These are phyloP conservation scores for Schizochytrium sp. DNA, from an alignment of 108 stramenopile species.

Conservation along the genomic window DNA sequence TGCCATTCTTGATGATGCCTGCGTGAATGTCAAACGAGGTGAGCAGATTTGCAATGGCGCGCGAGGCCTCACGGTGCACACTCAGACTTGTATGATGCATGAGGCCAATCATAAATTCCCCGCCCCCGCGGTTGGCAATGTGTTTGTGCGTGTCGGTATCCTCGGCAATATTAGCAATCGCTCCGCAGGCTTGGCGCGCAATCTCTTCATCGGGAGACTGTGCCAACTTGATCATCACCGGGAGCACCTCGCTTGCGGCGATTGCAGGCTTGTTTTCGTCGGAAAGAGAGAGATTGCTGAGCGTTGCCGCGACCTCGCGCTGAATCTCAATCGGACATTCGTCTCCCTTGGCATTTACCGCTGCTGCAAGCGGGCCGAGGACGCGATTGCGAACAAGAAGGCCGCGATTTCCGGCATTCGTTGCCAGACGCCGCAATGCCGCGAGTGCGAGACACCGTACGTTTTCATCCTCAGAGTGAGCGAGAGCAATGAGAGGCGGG, in stretches of 20 bases:
- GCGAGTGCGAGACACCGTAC: conserved; percentile 56
- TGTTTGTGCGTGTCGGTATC: conserved; percentile 58
- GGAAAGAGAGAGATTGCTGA: conserved; percentile 57
- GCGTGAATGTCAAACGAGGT: conserved; percentile 54
- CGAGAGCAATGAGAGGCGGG: conserved; percentile 41
- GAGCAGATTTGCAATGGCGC: conserved; percentile 61
- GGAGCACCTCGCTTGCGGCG: conserved; percentile 34
- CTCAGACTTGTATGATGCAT: conserved; percentile 47
- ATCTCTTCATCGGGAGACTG: conserved; percentile 55
- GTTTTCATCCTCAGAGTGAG: conserved; percentile 47
- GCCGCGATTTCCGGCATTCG: conserved; percentile 47
- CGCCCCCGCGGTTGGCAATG: conserved; percentile 41
- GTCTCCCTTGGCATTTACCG: conserved; percentile 35
- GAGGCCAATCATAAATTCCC: conserved; percentile 38
- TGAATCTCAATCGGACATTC: conserved; percentile 43
- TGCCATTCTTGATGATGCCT: conserved; percentile 49
- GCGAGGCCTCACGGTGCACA: conserved; percentile 67
- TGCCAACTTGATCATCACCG: conserved; percentile 41
- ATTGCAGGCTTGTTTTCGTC: conserved; percentile 49
- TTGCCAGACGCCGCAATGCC: conserved; percentile 57
- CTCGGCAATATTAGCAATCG: conserved; percentile 66
- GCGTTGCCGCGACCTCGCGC: conserved; percentile 62
- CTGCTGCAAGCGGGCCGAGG: conserved; percentile 40
- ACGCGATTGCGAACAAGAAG: conserved; percentile 41
- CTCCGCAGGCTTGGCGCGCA: conserved; percentile 55